These are phyloP conservation scores for Salicornia ramosissima DNA, from an alignment of 148 eudicot genomes.

Conservation along the genomic window DNA sequence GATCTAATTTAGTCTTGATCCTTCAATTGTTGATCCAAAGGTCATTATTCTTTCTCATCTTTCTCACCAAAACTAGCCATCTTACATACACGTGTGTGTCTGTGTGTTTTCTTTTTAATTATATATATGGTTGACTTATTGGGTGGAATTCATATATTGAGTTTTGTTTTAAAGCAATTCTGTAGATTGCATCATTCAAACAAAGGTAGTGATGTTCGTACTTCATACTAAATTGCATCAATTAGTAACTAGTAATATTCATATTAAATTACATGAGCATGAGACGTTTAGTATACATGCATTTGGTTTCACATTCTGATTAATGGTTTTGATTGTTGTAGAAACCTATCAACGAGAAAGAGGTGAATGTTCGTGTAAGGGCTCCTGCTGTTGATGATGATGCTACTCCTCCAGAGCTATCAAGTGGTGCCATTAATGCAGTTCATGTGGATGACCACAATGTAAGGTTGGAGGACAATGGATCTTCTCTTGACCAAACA, in stretches of 20 bases:
- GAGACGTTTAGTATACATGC: background rate
- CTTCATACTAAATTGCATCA: no score
- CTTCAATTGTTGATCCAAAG: no score
- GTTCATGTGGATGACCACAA: constrained; percentile 32
- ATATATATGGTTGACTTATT: no score
- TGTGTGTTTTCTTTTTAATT: no score
- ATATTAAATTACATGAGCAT: background rate
- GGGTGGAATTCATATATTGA: no score
- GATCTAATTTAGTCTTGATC: no score
- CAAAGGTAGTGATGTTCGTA: no score
- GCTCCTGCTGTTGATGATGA: constrained; percentile 35
- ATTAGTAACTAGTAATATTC: no score
- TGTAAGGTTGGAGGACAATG: constrained; percentile 34
- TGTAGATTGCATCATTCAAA: constrained; percentile 1
- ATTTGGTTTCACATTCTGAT: background rate
- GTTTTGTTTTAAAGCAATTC: background rate
- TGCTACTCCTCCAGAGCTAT: constrained; percentile 31
- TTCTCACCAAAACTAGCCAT: no score
- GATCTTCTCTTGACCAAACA: constrained; percentile 25
- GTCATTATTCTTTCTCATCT: no score
- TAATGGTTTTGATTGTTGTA: constrained; percentile 22
- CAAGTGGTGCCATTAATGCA: constrained; percentile 35
- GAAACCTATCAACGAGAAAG: constrained; percentile 55
- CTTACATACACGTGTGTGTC: no score
- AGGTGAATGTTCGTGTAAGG: constrained; percentile 40